Evolutionary conservation across 2,329 filamentous ascomycete genomes (phyloP).

Genomic region (Coniella lustricola): DNA sequence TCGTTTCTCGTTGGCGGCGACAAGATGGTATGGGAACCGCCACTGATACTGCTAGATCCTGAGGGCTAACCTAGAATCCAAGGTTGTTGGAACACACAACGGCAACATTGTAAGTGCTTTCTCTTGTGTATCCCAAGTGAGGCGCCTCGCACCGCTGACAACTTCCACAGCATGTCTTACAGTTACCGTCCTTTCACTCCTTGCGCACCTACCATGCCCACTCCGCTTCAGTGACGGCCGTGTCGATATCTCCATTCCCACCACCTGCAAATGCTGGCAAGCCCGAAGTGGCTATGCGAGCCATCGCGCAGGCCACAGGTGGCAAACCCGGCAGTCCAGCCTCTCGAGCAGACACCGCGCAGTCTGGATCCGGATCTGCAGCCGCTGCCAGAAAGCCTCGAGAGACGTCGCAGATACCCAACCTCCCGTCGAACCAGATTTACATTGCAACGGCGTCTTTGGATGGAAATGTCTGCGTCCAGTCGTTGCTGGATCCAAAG

Average conservation of each 20-base stretch:
- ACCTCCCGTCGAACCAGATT: conserved; percentile 80
- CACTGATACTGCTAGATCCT: neutral
- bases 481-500: conserved; percentile 77
- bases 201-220: conserved; percentile 88
- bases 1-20: conserved; percentile 85
- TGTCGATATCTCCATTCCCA: conserved; percentile 85
- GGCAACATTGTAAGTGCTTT: conserved; percentile 73
- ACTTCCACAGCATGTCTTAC: conserved; percentile 65
- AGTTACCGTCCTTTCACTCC: conserved; percentile 72
- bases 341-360: conserved; percentile 27
- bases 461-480: conserved; percentile 91
- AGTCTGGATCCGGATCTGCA: conserved; percentile 40
- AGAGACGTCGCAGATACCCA: conserved; percentile 53
- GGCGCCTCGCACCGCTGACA: conserved; percentile 28
- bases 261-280: conserved; percentile 41
- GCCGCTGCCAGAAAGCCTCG: conserved; percentile 44
- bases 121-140: neutral
- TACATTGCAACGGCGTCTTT: conserved; percentile 90
- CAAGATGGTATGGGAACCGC: conserved; percentile 68
- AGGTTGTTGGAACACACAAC: conserved; percentile 88
- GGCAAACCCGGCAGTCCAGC: conserved; percentile 28
- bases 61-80: conserved; percentile 36
- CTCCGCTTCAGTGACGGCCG: conserved; percentile 78
- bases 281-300: conserved; percentile 29
- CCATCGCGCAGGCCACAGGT: conserved; percentile 26